Base-by-base conservation (phyloP, 345 rosid genomes). In the Acer saccharum region DNA sequence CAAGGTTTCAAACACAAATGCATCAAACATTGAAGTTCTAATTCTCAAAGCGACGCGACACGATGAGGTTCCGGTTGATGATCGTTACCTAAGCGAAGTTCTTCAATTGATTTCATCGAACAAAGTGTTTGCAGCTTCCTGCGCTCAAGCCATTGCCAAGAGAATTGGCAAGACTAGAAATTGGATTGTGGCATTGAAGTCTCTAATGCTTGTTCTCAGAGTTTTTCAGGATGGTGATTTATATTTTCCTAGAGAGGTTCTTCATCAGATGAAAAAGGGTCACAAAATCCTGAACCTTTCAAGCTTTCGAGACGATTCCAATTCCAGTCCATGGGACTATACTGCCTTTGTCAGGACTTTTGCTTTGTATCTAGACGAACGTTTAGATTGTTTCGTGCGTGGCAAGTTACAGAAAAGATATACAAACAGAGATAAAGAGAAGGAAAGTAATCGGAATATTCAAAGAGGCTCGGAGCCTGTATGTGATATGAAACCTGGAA, bases 161-260 rank as follows among this genome's bases (percentile, higher is more conserved):
- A 84, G 99, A 5, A 86, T 96, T 3, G 88, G 94, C 27, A 87
- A 89, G 67, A 96, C 99, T 0, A 71, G 87, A 32, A 94, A 85
- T 14, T 96, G 99, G 99, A 86, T 88, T 60, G 97, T 94, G 16
- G 98, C 94, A 6, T 79, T 94, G 13, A 96, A 96, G 73, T 91
- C 97, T 21, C 82, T 96, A 5, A 84, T 90, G 86, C 95, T 96
- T 25, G 87, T 96, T 69, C 93, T 91, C 21, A 74, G 88, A 27
- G 83, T 94, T 32, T 94, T 94, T 73, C 95, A 92, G 68, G 95
- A 91, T 52, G 97, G 95, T 0, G 95, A 94, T 80, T 95, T 92
- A 7, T 85, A 77, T 73, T 94, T 94, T 81, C 97, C 97, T 0
- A 83, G 88, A 50, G 99, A 96, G 81, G 88, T 92, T 54, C 82